Evolutionary conservation across 345 rosid species (phyloP).

Genomic region (Melastoma malabathricum): DNA sequence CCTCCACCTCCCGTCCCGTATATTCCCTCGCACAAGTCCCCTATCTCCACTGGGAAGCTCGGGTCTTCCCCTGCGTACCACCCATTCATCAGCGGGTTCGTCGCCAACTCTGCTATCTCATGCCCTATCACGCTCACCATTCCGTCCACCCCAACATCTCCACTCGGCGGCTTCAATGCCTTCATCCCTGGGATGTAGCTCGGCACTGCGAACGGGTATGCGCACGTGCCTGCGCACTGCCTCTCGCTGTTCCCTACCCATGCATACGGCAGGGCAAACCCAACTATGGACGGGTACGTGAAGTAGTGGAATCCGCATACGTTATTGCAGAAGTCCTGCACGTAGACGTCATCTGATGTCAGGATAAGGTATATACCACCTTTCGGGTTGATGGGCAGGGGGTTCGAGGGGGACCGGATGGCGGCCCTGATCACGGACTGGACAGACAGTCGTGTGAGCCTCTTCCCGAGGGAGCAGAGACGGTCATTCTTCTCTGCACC

Average conservation of each 20-base stretch:
- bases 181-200: slow-evolving; percentile 46
- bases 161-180: slow-evolving; percentile 69
- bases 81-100: slow-evolving; percentile 88
- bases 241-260: slow-evolving; percentile 95
- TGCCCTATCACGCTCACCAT: slow-evolving; percentile 93
- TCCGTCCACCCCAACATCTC: slow-evolving; percentile 81
- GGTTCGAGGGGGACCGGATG: slow-evolving; percentile 49
- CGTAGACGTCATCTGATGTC: slow-evolving; percentile 83
- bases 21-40: slow-evolving; percentile 92
- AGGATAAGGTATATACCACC: slow-evolving; percentile 70
- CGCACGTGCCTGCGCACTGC: slow-evolving; percentile 82
- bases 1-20: slow-evolving; percentile 98
- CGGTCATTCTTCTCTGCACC: slow-evolving; percentile 88
- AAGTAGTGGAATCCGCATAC: slow-evolving; percentile 96
- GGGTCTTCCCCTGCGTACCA: slow-evolving; percentile 97
- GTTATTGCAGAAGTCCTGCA: slow-evolving; percentile 86
- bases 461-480: slow-evolving; percentile 81
- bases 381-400: slow-evolving; percentile 59
- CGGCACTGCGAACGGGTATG: slow-evolving; percentile 86
- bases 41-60: slow-evolving; percentile 78
- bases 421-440: slow-evolving; percentile 83
- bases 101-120: slow-evolving; percentile 92
- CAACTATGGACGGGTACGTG: slow-evolving; percentile 90
- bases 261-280: slow-evolving; percentile 88
- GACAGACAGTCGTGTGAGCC: slow-evolving; percentile 60